Percentiles rank a stretch among this genome's conserved stretches.
These are phyloP conservation scores for Pythium guiyangense DNA, from an alignment of 352 stramenopile genomes.

Conservation along the genomic window DNA sequence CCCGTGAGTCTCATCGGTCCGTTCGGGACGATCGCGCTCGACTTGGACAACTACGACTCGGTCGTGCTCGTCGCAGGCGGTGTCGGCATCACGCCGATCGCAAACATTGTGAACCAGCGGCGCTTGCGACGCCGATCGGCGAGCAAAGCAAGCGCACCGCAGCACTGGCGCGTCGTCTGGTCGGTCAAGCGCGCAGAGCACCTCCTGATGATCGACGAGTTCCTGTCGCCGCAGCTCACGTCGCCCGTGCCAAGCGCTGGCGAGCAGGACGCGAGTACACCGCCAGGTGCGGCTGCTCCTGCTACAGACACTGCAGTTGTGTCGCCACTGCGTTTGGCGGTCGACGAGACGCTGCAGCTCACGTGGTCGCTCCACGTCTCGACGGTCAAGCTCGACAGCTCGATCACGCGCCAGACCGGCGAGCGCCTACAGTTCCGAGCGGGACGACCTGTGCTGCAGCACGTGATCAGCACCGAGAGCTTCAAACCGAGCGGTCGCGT, in stretches of 20 bases:
- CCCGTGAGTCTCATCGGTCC: slow-evolving; percentile 57
- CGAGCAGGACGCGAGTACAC: slow-evolving; percentile 47
- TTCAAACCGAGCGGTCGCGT: slow-evolving; percentile 48
- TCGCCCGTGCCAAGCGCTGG: slow-evolving; percentile 23
- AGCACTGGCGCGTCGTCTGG: slow-evolving; percentile 61
- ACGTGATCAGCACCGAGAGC: slow-evolving; percentile 64
- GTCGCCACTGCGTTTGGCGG: neutral
- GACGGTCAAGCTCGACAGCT: slow-evolving; percentile 33
- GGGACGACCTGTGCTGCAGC: slow-evolving; percentile 57
- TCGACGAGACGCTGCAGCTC: slow-evolving; percentile 30
- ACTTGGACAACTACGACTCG: slow-evolving; percentile 60
- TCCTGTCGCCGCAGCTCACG: slow-evolving; percentile 50
- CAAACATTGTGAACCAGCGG: slow-evolving; percentile 73
- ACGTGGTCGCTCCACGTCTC: slow-evolving; percentile 68
- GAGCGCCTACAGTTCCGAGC: slow-evolving; percentile 47
- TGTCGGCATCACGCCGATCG: slow-evolving; percentile 74
- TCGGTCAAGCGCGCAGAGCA: slow-evolving; percentile 51
- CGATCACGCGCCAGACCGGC: slow-evolving; percentile 42
- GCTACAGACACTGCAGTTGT: neutral
- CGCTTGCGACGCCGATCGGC: slow-evolving; percentile 26
- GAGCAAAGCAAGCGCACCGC: neutral
- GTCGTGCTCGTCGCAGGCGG: slow-evolving; percentile 65
- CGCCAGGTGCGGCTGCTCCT: neutral
- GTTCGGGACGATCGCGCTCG: slow-evolving; percentile 57
- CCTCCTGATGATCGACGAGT: slow-evolving; percentile 69